Conservation (phyloP, 2,329 filamentous ascomycete genomes). For the Arthrobotrys conoides region DNA sequence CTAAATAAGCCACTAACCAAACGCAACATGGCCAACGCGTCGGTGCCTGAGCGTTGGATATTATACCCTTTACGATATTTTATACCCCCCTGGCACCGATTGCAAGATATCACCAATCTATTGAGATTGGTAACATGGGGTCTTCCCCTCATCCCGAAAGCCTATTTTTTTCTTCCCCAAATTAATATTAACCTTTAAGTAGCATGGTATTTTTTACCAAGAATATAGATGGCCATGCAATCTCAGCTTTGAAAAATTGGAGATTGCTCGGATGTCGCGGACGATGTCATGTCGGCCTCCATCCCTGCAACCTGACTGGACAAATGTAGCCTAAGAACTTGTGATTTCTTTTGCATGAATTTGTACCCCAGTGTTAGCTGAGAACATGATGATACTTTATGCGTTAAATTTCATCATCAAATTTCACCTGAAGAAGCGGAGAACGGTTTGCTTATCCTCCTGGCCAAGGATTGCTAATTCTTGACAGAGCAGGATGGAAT, state of each 20-base stretch:
- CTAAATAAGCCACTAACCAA: conserved; percentile 25
- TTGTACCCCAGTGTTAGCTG: conserved; percentile 29
- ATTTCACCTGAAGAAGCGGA: conserved; percentile 13
- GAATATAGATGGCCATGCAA: conserved; percentile 42
- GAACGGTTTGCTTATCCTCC: background rate
- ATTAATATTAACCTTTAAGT: conserved; percentile 9
- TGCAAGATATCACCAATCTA: conserved; percentile 46
- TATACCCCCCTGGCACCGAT: conserved; percentile 48
- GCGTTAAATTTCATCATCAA: conserved; percentile 47
- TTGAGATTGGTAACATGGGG: conserved; percentile 54
- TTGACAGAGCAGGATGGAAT: conserved; percentile 17
- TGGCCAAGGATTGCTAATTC: conserved; percentile 30
- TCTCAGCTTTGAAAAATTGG: conserved; percentile 18
- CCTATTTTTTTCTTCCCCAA: conserved; percentile 30
- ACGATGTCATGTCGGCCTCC: conserved; percentile 16
- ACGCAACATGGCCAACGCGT: conserved; percentile 54
- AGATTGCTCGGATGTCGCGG: conserved; percentile 21
- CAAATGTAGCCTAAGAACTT: conserved; percentile 24
- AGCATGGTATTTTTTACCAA: conserved; percentile 55
- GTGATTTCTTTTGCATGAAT: conserved; percentile 32
- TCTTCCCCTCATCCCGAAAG: conserved; percentile 42
- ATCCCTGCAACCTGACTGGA: conserved; percentile 17
- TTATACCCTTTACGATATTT: conserved; percentile 47
- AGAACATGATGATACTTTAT: conserved; percentile 16
- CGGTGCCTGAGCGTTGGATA: conserved; percentile 28